Conservation (phyloP, 345 rosid genomes). For the Eucalyptus rudis region DNA sequence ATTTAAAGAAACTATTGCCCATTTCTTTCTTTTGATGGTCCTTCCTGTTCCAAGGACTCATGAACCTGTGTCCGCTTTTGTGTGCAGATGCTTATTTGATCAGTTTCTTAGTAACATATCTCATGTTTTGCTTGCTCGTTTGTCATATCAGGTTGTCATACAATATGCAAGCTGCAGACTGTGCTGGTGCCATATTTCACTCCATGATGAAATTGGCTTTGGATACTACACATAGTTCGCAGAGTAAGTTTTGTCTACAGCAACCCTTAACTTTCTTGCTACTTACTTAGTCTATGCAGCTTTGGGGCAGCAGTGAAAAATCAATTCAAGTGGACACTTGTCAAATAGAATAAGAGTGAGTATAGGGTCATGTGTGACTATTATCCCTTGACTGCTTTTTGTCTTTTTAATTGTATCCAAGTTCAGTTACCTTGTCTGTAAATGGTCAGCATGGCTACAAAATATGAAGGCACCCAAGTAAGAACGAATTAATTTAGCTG, state of each 20-base stretch:
- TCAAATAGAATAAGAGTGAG: neutral
- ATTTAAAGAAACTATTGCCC: neutral
- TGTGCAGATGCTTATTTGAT: neutral
- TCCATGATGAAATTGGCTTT: constrained; percentile 76
- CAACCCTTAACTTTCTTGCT: neutral
- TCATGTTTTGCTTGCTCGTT: neutral
- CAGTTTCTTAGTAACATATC: neutral
- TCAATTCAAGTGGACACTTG: neutral
- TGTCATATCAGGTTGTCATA: constrained; percentile 53
- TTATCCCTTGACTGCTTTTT: neutral
- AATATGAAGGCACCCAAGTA: neutral
- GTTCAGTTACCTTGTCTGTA: neutral
- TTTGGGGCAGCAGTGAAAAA: neutral
- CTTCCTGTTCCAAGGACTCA: neutral
- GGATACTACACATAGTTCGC: constrained; percentile 34
- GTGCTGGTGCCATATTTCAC: constrained; percentile 81
- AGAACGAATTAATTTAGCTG: neutral
- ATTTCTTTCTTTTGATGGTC: neutral
- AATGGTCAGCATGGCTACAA: neutral
- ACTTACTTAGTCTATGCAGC: neutral
- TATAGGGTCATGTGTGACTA: neutral
- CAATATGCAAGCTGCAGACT: constrained; percentile 72
- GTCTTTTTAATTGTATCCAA: neutral
- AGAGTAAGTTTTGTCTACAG: constrained; percentile 9
- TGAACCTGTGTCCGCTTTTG: neutral